phyloP scores from a whole-genome alignment of 805 yeast genomes.

The Candida maris region DNA sequence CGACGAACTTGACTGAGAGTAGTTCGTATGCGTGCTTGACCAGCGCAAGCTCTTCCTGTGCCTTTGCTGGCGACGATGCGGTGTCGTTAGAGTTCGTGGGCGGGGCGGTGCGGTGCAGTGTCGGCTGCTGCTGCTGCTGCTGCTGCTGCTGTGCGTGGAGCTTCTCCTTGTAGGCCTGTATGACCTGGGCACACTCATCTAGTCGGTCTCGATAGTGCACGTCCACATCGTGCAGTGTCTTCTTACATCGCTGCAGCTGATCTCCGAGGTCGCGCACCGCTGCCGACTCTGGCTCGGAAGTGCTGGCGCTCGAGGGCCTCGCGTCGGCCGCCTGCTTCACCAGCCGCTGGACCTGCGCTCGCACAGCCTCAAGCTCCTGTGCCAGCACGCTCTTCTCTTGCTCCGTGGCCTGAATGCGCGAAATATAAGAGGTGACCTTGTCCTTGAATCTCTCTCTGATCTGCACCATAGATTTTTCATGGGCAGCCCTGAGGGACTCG shows the following conservation, averaged over 20 bases:
- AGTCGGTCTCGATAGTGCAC: conserved; percentile 9
- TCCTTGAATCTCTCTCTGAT: conserved; percentile 4
- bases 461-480: conserved; percentile 3
- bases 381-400: conserved; percentile 12
- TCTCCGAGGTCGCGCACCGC: neutral
- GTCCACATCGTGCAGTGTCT: conserved; percentile 10
- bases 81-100: no score
- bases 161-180: conserved; percentile 9
- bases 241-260: conserved; percentile 3
- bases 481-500: conserved; percentile 3
- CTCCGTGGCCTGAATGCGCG: conserved; percentile 5
- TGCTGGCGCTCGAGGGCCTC: neutral
- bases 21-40: conserved; percentile 12
- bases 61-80: no score
- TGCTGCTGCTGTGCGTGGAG: no score
- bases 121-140: no score
- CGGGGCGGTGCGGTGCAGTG: no score
- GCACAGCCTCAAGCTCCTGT: conserved; percentile 15
- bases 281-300: neutral
- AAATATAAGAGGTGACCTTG: conserved; percentile 3
- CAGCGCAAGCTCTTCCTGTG: conserved; percentile 2
- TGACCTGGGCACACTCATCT: conserved; percentile 2
- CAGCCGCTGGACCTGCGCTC: conserved; percentile 6
- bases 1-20: conserved; percentile 10
- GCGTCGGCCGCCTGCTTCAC: neutral